These are phyloP conservation scores for Microthyrium microscopicum DNA, from an alignment of 2,329 filamentous ascomycete species.

Conservation along the genomic window DNA sequence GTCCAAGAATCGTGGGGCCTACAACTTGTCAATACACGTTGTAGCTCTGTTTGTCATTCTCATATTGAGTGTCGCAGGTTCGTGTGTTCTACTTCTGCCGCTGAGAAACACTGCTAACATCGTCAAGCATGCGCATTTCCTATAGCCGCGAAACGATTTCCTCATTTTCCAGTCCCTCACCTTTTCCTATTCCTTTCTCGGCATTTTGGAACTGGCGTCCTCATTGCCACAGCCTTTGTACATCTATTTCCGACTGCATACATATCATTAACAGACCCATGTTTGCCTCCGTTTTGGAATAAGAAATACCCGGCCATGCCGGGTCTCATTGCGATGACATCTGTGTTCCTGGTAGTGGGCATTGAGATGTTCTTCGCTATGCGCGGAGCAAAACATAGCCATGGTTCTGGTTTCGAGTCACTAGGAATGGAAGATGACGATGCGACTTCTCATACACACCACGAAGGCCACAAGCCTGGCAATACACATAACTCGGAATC, in stretches of 20 bases:
- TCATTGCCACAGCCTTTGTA: slow-evolving; percentile 41
- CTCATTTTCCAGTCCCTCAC: slow-evolving; percentile 40
- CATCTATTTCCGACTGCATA: slow-evolving; percentile 48
- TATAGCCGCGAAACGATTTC: slow-evolving; percentile 41
- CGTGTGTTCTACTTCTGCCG: too few relatives aligned
- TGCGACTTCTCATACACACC: background rate
- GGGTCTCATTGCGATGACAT: slow-evolving; percentile 65
- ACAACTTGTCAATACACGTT: slow-evolving; percentile 40
- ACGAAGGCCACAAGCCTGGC: background rate
- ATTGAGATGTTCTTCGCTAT: slow-evolving; percentile 10
- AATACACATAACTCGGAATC: too few relatives aligned
- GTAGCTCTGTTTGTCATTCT: slow-evolving; percentile 42
- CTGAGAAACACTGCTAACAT: background rate
- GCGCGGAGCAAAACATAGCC: slow-evolving; percentile 8
- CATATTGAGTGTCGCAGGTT: slow-evolving; percentile 36
- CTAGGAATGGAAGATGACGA: slow-evolving; percentile 1
- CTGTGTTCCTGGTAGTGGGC: slow-evolving; percentile 38
- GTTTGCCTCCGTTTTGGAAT: slow-evolving; percentile 64
- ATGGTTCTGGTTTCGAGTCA: slow-evolving; percentile 5
- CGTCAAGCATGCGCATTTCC: slow-evolving; percentile 29
- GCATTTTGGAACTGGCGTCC: slow-evolving; percentile 40
- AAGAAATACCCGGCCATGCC: slow-evolving; percentile 63
- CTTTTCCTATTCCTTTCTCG: slow-evolving; percentile 42
- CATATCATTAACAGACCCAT: slow-evolving; percentile 42
- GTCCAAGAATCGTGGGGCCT: slow-evolving; percentile 26